Conservation (phyloP, 2,329 filamentous ascomycete species). For the Colletotrichum trifolii region DNA sequence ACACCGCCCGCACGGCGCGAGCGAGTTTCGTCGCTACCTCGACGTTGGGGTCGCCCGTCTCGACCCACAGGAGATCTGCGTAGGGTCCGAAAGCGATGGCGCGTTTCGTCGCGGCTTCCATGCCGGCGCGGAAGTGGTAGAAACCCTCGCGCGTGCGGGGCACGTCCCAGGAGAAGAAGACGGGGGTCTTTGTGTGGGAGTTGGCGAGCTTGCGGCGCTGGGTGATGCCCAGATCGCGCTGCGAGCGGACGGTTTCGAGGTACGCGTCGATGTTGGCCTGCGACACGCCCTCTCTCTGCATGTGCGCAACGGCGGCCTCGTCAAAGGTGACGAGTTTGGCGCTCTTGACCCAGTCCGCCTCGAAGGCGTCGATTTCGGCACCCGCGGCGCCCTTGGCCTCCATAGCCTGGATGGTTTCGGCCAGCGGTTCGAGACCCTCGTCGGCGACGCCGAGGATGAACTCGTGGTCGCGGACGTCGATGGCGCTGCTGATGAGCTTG, state of each 20-base stretch:
- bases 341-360: conserved; percentile 87
- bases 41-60: conserved; percentile 91
- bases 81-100: conserved; percentile 92
- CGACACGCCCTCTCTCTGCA: conserved; percentile 72
- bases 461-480: conserved; percentile 95
- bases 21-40: conserved; percentile 80
- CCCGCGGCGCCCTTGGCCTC: conserved; percentile 82
- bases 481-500: conserved; percentile 86
- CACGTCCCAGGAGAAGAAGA: conserved; percentile 91
- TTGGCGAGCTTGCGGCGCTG: conserved; percentile 79
- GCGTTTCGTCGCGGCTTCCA: conserved; percentile 89
- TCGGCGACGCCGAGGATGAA: conserved; percentile 92
- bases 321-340: conserved; percentile 91
- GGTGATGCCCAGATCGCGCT: conserved; percentile 81
- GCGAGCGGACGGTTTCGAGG: conserved; percentile 66
- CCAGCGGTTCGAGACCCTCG: conserved; percentile 78
- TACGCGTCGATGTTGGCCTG: conserved; percentile 76
- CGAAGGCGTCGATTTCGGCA: conserved; percentile 84
- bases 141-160: conserved; percentile 93
- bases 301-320: conserved; percentile 84
- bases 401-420: conserved; percentile 91
- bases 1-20: conserved; percentile 74
- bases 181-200: conserved; percentile 71
- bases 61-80: conserved; percentile 96
- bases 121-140: conserved; percentile 89